Percentiles rank a stretch among this genome's conserved stretches.
Conservation (phyloP, 371 early-diverging fungal genomes). For the Chytridium lagenaria region DNA sequence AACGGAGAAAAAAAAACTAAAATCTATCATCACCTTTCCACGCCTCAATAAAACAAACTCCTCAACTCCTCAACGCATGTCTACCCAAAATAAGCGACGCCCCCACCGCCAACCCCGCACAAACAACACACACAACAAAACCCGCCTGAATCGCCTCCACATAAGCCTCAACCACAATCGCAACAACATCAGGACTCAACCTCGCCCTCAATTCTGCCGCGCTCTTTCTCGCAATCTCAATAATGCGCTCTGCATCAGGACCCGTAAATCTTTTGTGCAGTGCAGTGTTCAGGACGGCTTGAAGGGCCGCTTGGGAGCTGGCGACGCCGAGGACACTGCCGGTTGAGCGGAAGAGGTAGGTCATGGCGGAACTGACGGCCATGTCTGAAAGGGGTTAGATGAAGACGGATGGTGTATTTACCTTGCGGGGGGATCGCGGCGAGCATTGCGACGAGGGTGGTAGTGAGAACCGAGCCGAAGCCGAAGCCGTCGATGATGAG, state of each 20-base stretch:
- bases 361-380: conserved; percentile 55
- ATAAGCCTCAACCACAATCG: conserved; percentile 13
- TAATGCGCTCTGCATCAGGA: conserved; percentile 45
- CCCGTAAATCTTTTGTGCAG: conserved; percentile 48
- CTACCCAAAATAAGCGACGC: background rate
- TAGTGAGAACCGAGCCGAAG: conserved; percentile 47
- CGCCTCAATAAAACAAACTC: too few relatives aligned
- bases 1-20: too few relatives aligned
- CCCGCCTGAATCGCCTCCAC: conserved; percentile 14
- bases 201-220: conserved; percentile 1
- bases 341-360: conserved; percentile 57
- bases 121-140: conserved; percentile 16
- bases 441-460: conserved; percentile 52
- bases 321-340: conserved; percentile 58
- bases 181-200: conserved; percentile 8
- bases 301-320: conserved; percentile 52
- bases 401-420: background rate
- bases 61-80: conserved; percentile 14
- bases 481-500: conserved; percentile 53
- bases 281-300: conserved; percentile 46
- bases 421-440: conserved; percentile 50
- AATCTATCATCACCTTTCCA: too few relatives aligned
- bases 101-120: conserved; percentile 9
- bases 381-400: conserved; percentile 43
- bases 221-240: conserved; percentile 17